phyloP scores from a whole-genome alignment of 73 alveolate species.

The Paraurostyla sp. region DNA sequence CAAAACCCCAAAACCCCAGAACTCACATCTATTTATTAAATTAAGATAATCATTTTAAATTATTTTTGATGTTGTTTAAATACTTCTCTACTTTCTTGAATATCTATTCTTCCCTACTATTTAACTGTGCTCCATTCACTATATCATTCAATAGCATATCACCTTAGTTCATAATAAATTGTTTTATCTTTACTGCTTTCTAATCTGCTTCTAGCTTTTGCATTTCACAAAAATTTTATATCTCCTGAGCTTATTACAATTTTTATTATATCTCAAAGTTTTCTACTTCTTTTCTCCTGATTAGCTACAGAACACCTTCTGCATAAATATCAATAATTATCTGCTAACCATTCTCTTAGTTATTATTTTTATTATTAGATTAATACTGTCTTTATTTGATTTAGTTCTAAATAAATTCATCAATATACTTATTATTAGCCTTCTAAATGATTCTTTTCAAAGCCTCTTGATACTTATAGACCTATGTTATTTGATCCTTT shows the following conservation, averaged over 20 bases:
- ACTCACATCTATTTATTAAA: too few species aligned
- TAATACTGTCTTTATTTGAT: background rate
- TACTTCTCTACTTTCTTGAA: too few species aligned
- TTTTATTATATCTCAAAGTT: background rate
- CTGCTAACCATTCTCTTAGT: too few species aligned
- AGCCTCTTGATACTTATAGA: background rate
- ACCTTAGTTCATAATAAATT: background rate
- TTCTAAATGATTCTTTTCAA: background rate
- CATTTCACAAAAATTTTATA: background rate
- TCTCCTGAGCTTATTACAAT: background rate
- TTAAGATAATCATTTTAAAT: too few species aligned
- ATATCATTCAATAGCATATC: background rate
- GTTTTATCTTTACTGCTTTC: background rate
- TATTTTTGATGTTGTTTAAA: background rate
- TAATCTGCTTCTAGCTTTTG: too few species aligned
- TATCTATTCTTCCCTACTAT: too few species aligned
- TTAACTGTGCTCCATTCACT: too few species aligned
- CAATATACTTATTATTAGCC: background rate
- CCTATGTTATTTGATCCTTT: background rate
- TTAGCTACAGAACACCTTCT: background rate
- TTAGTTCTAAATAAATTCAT: slow-evolving; percentile 1
- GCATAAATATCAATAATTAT: background rate
- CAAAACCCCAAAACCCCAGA: too few species aligned
- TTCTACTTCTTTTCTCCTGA: background rate
- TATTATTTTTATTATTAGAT: background rate